These are phyloP conservation scores for Isatis tinctoria DNA, from an alignment of 345 rosid species.

Conservation along the genomic window DNA sequence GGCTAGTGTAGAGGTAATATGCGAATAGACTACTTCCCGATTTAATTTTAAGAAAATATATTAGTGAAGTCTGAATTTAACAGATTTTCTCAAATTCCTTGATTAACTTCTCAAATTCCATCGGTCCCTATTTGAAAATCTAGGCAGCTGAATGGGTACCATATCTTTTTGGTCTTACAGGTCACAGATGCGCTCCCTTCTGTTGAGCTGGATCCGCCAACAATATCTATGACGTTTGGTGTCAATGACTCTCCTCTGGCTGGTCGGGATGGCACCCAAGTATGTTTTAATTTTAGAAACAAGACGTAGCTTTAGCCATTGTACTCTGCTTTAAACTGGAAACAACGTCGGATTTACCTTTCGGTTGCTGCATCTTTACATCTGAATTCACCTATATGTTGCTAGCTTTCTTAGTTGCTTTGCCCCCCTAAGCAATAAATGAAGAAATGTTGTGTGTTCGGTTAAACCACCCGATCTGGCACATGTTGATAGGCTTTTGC, in stretches of 20 bases:
- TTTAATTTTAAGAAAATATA: not conserved
- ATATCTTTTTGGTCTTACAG: slow-evolving; percentile 37
- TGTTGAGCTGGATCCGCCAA: slow-evolving; percentile 92
- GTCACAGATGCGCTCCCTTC: slow-evolving; percentile 78
- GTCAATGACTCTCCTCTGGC: slow-evolving; percentile 98
- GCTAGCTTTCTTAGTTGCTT: not conserved
- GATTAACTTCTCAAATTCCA: not conserved
- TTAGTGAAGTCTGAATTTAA: not conserved
- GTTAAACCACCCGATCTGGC: not conserved
- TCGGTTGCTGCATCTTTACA: not conserved
- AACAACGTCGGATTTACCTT: not conserved
- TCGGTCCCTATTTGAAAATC: slow-evolving; percentile 7
- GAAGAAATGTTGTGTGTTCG: not conserved
- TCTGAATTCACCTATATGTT: not conserved
- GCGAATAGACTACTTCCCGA: not conserved
- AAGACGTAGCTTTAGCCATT: not conserved
- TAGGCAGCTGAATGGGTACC: slow-evolving; percentile 2
- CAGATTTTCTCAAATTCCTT: not conserved
- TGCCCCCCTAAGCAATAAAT: not conserved
- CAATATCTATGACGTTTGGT: slow-evolving; percentile 98
- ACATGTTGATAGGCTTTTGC: slow-evolving; percentile 6
- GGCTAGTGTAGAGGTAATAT: slow-evolving; percentile 71
- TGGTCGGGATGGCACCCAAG: slow-evolving; percentile 91
- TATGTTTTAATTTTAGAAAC: slow-evolving; percentile 39
- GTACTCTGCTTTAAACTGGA: not conserved